Base-by-base conservation (phyloP, 768 basidiomycete genomes). In the Fistulinella prunicolor region DNA sequence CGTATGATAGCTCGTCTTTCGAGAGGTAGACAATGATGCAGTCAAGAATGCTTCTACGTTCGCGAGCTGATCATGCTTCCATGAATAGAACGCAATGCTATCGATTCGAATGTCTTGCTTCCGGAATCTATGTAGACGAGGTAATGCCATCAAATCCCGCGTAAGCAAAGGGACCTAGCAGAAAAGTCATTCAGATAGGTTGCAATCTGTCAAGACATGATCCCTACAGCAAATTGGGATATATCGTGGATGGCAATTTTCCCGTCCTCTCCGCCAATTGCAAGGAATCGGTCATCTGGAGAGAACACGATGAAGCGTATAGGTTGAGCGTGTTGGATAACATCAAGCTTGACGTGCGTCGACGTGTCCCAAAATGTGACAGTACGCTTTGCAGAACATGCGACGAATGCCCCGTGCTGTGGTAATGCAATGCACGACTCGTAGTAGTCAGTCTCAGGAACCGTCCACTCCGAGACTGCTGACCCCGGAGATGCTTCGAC, bases 361-460 rank as follows among this genome's bases (percentile, higher is more conserved):
- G 23, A 34, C 4, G 36, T 29, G 23, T 48, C 43, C 50, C 50
- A 54, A 12, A 46, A 16, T 1, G 38, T 37, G 24, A 53, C 23
- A 2, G 36, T 20, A 22, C 12, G 13, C 4, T 23, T 9, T 14
- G 42, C 21, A 29, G 51, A 42, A 20, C 42, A 54, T 9, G 23
- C 36, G 14, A 55, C 23, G 20, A 45, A 44, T 24, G 12, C 24
- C 3, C 43, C 38, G 14, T 54, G 47, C 7, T 28, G 34, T 1
- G 48, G 42, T 6, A 56, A 10, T 7, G 39, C 38, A 24, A 56
- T 38, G 38, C 38, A 49, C 6, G 42, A 46, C 10, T n/a, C n/a
- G n/a, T 8, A 17, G 7, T 41, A 12, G 39, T 28, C 38, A 23
- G 17, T 6, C 24, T 30, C 16, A 14, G 38, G 23, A 20, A 38